Conservation (phyloP, 129 eudicot genomes). For the Scalesia atractyloides region DNA sequence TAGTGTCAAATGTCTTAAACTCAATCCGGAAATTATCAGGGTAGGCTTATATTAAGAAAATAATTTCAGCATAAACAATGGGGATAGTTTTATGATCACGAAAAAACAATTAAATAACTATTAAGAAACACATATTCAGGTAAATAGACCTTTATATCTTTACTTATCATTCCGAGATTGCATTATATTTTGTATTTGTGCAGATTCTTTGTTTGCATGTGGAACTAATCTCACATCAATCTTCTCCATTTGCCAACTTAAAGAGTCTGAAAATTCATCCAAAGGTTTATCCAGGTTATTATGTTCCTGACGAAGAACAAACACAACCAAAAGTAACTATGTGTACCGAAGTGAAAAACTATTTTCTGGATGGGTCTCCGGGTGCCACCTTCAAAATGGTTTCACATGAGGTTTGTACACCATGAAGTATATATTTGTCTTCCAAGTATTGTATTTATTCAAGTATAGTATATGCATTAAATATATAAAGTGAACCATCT, state of each 20-base stretch:
- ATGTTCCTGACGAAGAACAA: not conserved
- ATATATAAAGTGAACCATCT: too few relatives aligned
- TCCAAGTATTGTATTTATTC: not conserved
- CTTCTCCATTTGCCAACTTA: conserved; percentile 18
- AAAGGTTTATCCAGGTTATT: not conserved
- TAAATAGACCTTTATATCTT: not conserved
- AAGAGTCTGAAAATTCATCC: conserved; percentile 21
- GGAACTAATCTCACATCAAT: conserved; percentile 1
- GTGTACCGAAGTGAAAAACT: conserved; percentile 11
- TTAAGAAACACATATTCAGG: not conserved
- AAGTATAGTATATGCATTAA: not conserved
- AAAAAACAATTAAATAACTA: not conserved
- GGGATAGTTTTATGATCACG: not conserved
- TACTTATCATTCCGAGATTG: not conserved
- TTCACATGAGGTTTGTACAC: conserved; percentile 17
- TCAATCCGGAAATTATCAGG: not conserved
- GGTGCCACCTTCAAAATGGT: conserved; percentile 17
- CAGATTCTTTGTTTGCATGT: not conserved
- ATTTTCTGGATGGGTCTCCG: conserved; percentile 16
- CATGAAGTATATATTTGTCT: not conserved
- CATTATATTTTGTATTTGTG: not conserved
- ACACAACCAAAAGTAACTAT: not conserved
- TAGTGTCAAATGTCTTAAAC: conserved; percentile 12
- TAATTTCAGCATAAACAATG: not conserved
- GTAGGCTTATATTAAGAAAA: not conserved